Percentiles rank a stretch among this genome's conserved stretches.
Conservation (phyloP, 2,329 filamentous ascomycete species). For the Sporothrix humicola region DNA sequence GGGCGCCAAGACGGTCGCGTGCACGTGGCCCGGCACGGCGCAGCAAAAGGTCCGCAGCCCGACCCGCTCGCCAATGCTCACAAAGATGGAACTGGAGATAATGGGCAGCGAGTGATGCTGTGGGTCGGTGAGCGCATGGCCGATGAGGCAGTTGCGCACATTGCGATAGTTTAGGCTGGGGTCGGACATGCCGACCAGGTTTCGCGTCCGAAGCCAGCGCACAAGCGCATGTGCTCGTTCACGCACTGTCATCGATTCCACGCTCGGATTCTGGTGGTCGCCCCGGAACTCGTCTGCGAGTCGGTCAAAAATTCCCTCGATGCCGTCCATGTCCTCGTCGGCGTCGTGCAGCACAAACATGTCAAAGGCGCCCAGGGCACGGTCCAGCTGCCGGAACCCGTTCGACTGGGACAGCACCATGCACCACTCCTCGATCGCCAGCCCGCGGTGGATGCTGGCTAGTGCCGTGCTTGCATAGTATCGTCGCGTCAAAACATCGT, state of each 20-base stretch:
- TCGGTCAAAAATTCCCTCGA: conserved; percentile 60
- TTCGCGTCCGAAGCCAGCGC: conserved; percentile 69
- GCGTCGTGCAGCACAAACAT: conserved; percentile 81
- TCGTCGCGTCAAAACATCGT: conserved; percentile 77
- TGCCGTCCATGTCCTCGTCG: conserved; percentile 75
- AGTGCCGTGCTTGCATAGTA: conserved; percentile 78
- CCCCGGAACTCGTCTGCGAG: conserved; percentile 63
- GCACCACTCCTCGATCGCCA: conserved; percentile 79
- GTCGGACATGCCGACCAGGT: conserved; percentile 74
- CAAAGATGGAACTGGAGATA: conserved; percentile 86
- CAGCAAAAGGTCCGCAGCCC: conserved; percentile 79
- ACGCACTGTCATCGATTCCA: conserved; percentile 65
- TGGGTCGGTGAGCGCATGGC: conserved; percentile 74
- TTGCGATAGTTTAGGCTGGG: conserved; percentile 72
- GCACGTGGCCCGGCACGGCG: conserved; percentile 83
- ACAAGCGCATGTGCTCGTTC: conserved; percentile 71
- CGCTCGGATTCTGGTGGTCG: conserved; percentile 53
- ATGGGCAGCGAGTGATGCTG: conserved; percentile 82
- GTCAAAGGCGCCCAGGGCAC: conserved; percentile 81
- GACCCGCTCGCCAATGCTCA: conserved; percentile 74
- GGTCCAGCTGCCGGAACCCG: conserved; percentile 61
- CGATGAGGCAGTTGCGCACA: conserved; percentile 86
- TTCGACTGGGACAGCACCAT: conserved; percentile 53
- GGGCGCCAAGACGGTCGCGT: conserved; percentile 74
- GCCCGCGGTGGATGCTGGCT: conserved; percentile 78